Conservation (phyloP, 305 asterid species). For the Rubia peregrina region DNA sequence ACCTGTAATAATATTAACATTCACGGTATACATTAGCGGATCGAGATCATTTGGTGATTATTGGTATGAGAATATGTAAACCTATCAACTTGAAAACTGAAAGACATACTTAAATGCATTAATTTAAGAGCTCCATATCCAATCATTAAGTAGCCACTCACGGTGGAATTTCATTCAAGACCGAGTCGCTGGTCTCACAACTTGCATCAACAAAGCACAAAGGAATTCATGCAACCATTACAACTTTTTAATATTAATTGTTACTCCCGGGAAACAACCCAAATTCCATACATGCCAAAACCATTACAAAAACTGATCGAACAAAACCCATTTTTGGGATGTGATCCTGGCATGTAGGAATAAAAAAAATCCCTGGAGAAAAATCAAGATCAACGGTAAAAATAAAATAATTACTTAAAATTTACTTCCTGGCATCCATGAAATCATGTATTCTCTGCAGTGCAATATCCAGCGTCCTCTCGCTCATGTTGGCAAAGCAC, state of each 20-base stretch:
- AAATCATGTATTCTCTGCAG: slow-evolving; percentile 48
- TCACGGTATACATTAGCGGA: no score
- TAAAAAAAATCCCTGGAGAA: slow-evolving; percentile 1
- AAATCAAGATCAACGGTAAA: not conserved
- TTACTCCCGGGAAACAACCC: slow-evolving; percentile 4
- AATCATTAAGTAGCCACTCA: not conserved
- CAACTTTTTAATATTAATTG: not conserved
- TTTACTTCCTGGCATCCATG: slow-evolving; percentile 29
- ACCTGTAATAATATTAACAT: no score
- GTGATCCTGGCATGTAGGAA: not conserved
- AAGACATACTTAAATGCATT: not conserved
- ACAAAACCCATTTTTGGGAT: slow-evolving; percentile 1
- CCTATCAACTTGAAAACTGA: no score
- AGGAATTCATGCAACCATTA: not conserved
- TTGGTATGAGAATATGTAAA: no score
- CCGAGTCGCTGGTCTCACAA: not conserved
- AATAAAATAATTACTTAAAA: not conserved
- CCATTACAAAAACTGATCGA: slow-evolving; percentile 2
- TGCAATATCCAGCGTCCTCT: slow-evolving; percentile 51
- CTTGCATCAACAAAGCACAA: not conserved
- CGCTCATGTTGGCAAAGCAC: slow-evolving; percentile 82
- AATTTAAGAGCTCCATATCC: not conserved
- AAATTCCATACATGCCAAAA: slow-evolving; percentile 4
- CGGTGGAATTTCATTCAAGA: not conserved
- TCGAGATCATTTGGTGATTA: no score